phyloP scores from a whole-genome alignment of 371 early-diverging fungal species.

The Mucor mucedo region DNA sequence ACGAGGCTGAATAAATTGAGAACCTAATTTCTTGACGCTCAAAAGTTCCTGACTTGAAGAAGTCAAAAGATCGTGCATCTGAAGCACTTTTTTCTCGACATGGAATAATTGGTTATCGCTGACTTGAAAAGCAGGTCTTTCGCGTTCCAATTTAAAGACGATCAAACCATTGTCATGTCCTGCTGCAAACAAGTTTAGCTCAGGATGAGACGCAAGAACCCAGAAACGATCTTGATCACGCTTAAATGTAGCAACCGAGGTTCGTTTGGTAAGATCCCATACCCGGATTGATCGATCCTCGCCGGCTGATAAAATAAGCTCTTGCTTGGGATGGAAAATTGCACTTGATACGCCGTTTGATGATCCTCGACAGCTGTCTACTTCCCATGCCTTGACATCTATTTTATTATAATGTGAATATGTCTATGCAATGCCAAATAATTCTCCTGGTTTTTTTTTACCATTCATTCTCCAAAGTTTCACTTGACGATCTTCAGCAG shows the following conservation, averaged over 20 bases:
- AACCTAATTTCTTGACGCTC: slow-evolving; percentile 70
- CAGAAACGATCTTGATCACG: slow-evolving; percentile 98
- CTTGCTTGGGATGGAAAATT: slow-evolving; percentile 92
- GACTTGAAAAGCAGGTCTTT: slow-evolving; percentile 88
- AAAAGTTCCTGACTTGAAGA: slow-evolving; percentile 78
- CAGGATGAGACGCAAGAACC: slow-evolving; percentile 95
- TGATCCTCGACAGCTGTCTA: slow-evolving; percentile 97
- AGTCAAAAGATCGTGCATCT: slow-evolving; percentile 78
- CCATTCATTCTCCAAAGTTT: slow-evolving; percentile 98
- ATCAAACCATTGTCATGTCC: slow-evolving; percentile 98
- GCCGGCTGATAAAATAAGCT: slow-evolving; percentile 89
- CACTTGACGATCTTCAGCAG: slow-evolving; percentile 98
- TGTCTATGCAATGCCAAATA: too few relatives aligned
- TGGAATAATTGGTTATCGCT: slow-evolving; percentile 83
- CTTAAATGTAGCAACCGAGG: slow-evolving; percentile 89
- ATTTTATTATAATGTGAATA: neutral
- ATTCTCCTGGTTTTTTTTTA: slow-evolving; percentile 24
- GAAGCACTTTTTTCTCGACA: slow-evolving; percentile 82
- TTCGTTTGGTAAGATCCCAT: slow-evolving; percentile 95
- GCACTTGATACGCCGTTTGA: slow-evolving; percentile 96
- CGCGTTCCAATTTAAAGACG: slow-evolving; percentile 96
- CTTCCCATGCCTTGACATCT: slow-evolving; percentile 97
- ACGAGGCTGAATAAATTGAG: slow-evolving; percentile 72
- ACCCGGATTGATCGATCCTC: slow-evolving; percentile 98
- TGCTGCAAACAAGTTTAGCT: slow-evolving; percentile 94